Base-by-base conservation (phyloP, 169 alveolate species). In the Cardiosporidium cionae region DNA sequence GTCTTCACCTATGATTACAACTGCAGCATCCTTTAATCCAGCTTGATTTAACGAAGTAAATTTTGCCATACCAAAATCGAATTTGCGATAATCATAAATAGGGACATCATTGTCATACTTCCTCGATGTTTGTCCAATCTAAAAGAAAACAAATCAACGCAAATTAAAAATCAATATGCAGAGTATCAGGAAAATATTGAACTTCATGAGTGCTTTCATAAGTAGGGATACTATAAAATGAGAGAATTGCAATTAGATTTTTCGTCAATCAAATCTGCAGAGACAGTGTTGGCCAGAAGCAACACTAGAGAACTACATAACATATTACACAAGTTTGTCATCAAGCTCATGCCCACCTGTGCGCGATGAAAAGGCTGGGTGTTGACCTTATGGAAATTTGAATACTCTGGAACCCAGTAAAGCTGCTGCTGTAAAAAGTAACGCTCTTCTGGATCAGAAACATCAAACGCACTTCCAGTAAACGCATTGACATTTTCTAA, bases 21-120 rank as follows among this genome's bases (percentile, higher is more conserved):
- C 80, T 7, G 82, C 89, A 32, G 86, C 80, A 74, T 83, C 89
- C 31, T 74, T 69, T 68, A 83, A 77, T 58, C 86, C 68, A 27
- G 89, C 89, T 31, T 77, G 76, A 63, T 83, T 83, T 71, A 83
- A 70, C 27, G 89, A 68, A 22, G 89, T 77, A 53, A 83, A 69
- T 76, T 83, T 83, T 33, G 89, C 89, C 89, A 83, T 83, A 9
- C 89, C 89, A 74, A 83, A 83, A 52, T 83, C 89, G 33, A 82
- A 63, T 62, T 83, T 83, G 64, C 89, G 75, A 64, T 83, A 83
- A 72, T 83, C 89, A 73, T 83, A 83, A 44, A 83, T 80, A 25
- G 89, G 77, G 36, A 70, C 77, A 68, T 79, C 86, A 68, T 73
- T 79, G 64, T 83, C 89, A 53, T 70, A 83, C 74, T 83, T 83